Base-by-base conservation (phyloP, 805 yeast species). In the Metschnikowia continentalis region DNA sequence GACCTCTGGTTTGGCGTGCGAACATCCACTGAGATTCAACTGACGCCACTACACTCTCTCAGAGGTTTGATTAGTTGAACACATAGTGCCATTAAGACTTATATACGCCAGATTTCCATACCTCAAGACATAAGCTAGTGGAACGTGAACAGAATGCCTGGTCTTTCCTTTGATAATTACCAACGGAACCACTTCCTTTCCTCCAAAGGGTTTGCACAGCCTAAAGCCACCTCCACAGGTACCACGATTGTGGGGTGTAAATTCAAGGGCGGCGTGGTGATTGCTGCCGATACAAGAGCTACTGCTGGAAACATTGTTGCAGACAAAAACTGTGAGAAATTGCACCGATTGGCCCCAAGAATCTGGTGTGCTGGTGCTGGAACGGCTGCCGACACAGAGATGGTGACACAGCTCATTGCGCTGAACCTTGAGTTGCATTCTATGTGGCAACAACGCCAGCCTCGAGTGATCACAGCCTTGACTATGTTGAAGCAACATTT, bases 361-460 rank as follows among this genome's bases (percentile, higher is more conserved):
- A 90, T 91, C 66, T 92, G 97, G 97, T 92, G 99, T 83, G 99
- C 99, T 47, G 99, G 99, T 63, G 99, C 99, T 3, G 99, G 99
- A 69, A 94, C 99, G n/a, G 99, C 99, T 32, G 98, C 99, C 6
- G 99, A 94, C 68, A 94, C 97, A 11, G 98, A 94, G 69, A 90
- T 90, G 83, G 98, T 94, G 37, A 94, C 99, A 5, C 96, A 90
- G 69, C 77, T 94, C 64, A 90, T 90, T 59, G 82, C 90, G 35
- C 88, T 96, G 36, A 91, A 92, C 67, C 75, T 94, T 57, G 99
- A 94, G 71, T 76, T 94, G 54, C 99, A 92, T 69, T 77, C 95
- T 7, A 75, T 90, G 71, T 83, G 86, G 61, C 84, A 92, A 33
- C 83, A 83, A 53, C 83, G 98, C 60, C 82, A 84, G 60, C 98